These are phyloP conservation scores for Colletotrichum musae DNA, from an alignment of 2,329 filamentous ascomycete genomes.

Conservation along the genomic window DNA sequence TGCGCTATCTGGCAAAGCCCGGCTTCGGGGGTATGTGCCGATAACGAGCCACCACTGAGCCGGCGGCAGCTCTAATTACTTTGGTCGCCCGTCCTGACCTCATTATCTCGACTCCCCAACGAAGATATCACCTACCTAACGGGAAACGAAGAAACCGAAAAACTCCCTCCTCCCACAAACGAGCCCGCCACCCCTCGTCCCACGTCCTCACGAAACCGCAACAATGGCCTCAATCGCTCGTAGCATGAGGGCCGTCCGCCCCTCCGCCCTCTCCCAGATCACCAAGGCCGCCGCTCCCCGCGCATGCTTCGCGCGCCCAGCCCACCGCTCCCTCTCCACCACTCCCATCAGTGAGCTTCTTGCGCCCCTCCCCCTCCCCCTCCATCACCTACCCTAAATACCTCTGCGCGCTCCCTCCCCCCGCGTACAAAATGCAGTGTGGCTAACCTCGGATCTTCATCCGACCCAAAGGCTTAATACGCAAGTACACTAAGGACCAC, in stretches of 20 bases:
- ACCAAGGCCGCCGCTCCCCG: constrained; percentile 50
- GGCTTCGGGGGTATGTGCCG: constrained; percentile 29
- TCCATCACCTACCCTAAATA: too few relatives aligned
- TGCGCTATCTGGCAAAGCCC: constrained; percentile 4
- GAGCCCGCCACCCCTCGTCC: constrained; percentile 10
- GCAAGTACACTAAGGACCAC: constrained; percentile 96
- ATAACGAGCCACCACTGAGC: constrained; percentile 32
- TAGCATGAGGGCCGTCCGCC: constrained; percentile 65
- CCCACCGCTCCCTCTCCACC: constrained; percentile 57
- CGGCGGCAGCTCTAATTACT: constrained; percentile 27
- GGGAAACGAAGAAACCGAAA: too few relatives aligned
- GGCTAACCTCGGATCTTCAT: constrained; percentile 25
- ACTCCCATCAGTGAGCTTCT: constrained; percentile 53
- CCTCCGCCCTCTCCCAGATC: constrained; percentile 59
- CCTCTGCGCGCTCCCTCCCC: too few relatives aligned
- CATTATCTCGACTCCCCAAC: constrained; percentile 29
- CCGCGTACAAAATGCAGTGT: too few relatives aligned
- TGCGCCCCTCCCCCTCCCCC: constrained; percentile 15
- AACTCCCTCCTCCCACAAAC: constrained; percentile 14
- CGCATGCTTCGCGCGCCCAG: constrained; percentile 59
- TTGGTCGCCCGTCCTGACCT: constrained; percentile 34
- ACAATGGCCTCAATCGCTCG: constrained; percentile 75
- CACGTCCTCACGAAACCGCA: constrained; percentile 38
- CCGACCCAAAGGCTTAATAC: constrained; percentile 64
- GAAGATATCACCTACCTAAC: not conserved